Evolutionary conservation across 1,139 yeast species (phyloP), one percentile per base, ranked within the genome.

Genomic region (Nakaseomyces uthaithaninus): DNA sequence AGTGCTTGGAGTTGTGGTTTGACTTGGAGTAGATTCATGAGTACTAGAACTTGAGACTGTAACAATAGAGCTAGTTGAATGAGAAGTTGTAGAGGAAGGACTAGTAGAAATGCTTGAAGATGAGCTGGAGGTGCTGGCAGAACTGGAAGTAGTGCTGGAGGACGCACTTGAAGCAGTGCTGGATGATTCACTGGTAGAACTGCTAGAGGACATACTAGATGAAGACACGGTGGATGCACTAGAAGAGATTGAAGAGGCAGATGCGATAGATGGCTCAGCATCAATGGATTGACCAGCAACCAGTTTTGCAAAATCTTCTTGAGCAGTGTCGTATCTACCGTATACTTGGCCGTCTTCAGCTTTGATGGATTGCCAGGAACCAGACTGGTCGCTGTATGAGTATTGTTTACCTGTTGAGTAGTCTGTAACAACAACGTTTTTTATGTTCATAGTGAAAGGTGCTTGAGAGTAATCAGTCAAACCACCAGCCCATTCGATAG

Each of bases 401-500:
- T 87, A 86, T 46, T 71, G 70, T 1, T 70, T 54, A 33, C 96
- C 95, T 14, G 85, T 71, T 3, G 95, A 85, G 61, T 86, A 87
- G 61, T 87, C 95, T 26, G 77, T 66, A 14, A 83, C 84, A 33
- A 71, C 61, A 33, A 86, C 54, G 4, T 72, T 67, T 53, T 79
- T 69, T 47, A 87, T 72, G 49, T 71, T 57, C 84, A 83, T 83
- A 27, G 77, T 59, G 59, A 76, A 83, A 36, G 93, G 91, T 27
- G 77, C 86, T 35, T 71, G 53, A 11, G 71, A 49, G 55, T 74
- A 81, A 58, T 82, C 80, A 11, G 86, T 77, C n/a, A 51, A 49
- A 39, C 94, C 94, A 40, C 94, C 93, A 11, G 93, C 91, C 94
- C 94, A 83, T 52, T 75, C 75, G 44, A 83, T 78, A 7, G 93